phyloP scores from a whole-genome alignment of 768 basidiomycete genomes.

The Agrocybe praecox region DNA sequence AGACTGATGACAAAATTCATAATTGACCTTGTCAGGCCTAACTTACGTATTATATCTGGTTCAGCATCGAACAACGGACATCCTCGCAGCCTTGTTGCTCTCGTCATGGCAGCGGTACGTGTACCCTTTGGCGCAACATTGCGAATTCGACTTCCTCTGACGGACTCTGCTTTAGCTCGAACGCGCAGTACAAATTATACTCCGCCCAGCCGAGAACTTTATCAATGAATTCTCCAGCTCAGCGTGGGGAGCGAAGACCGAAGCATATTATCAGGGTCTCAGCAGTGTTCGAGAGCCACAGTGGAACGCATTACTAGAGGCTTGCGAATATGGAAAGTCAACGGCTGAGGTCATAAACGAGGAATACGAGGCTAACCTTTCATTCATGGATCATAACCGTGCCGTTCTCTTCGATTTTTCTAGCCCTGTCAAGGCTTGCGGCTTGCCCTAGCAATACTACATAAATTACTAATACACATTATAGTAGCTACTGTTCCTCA shows the following conservation, averaged over 20 bases:
- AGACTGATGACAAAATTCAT: conserved; percentile 14
- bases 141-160: not conserved
- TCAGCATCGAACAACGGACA: conserved; percentile 11
- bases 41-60: conserved; percentile 4
- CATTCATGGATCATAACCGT: not conserved
- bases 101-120: conserved; percentile 18
- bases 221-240: conserved; percentile 12
- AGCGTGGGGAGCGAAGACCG: conserved; percentile 7
- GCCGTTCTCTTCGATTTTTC: not conserved
- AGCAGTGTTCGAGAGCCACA: not conserved
- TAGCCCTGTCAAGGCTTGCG: no score
- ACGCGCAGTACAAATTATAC: conserved; percentile 12
- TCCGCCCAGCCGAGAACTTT: conserved; percentile 4
- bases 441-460: no score
- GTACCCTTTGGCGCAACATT: not conserved
- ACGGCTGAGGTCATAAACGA: not conserved
- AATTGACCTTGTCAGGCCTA: conserved; percentile 10
- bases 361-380: not conserved
- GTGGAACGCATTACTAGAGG: conserved; percentile 13
- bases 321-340: not conserved
- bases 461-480: no score
- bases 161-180: conserved; percentile 13
- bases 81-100: conserved; percentile 14
- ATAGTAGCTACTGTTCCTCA: no score
- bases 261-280: conserved; percentile 3